phyloP scores from a whole-genome alignment of 2,329 filamentous ascomycete genomes.

The Phaeomoniella chlamydospora region DNA sequence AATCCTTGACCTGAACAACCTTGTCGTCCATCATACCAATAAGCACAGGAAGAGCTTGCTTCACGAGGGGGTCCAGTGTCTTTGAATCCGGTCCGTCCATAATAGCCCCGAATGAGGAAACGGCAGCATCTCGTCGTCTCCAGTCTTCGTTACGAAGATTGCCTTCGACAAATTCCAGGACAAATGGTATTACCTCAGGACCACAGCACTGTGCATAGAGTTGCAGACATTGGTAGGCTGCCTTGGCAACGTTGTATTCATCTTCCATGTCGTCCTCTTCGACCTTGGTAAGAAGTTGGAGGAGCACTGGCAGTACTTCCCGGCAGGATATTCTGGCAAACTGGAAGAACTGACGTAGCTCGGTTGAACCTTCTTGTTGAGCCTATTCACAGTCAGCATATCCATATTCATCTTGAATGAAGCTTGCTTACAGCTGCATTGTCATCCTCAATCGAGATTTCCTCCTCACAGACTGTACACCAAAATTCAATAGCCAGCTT shows the following conservation, averaged over 20 bases:
- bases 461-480: slow-evolving; percentile 99
- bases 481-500: slow-evolving; percentile 98
- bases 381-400: slow-evolving; percentile 21
- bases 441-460: slow-evolving; percentile 95
- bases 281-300: slow-evolving; percentile 84
- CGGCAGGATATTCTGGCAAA: slow-evolving; percentile 85
- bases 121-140: slow-evolving; percentile 87
- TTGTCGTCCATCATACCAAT: slow-evolving; percentile 87
- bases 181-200: slow-evolving; percentile 67
- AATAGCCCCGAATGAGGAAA: slow-evolving; percentile 93
- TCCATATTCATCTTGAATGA: slow-evolving; percentile 15
- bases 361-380: slow-evolving; percentile 58
- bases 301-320: slow-evolving; percentile 85
- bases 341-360: slow-evolving; percentile 87
- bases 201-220: slow-evolving; percentile 89
- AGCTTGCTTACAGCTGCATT: slow-evolving; percentile 54
- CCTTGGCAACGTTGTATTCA: slow-evolving; percentile 92
- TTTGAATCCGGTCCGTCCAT: slow-evolving; percentile 97
- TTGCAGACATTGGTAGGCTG: slow-evolving; percentile 90
- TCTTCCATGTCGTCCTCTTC: slow-evolving; percentile 94
- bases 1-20: slow-evolving; percentile 84
- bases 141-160: slow-evolving; percentile 86
- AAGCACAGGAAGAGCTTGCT: slow-evolving; percentile 82
- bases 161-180: slow-evolving; percentile 80
- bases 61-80: slow-evolving; percentile 82